These are phyloP conservation scores for Sanghuangporus baumii DNA, from an alignment of 1,284 basidiomycete species.

Conservation along the genomic window DNA sequence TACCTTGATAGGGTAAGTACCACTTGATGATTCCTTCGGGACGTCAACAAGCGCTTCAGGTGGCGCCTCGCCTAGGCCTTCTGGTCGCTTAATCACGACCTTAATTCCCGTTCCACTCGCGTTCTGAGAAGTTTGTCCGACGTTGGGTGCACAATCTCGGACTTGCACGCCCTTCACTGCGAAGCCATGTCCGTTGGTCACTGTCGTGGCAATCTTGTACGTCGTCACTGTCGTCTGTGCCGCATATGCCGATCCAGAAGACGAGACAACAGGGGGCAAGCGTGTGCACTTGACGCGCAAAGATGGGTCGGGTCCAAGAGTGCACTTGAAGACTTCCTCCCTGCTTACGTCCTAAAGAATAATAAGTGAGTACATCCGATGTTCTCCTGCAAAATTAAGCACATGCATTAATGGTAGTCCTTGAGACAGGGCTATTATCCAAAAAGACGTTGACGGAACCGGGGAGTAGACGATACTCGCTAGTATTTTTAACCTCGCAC, in stretches of 20 bases:
- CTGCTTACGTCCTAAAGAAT: conserved; percentile 37
- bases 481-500: conserved; percentile 46
- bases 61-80: conserved; percentile 39
- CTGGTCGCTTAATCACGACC: conserved; percentile 43
- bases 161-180: conserved; percentile 39
- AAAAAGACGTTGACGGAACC: conserved; percentile 46
- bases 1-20: conserved; percentile 17
- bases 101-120: conserved; percentile 31
- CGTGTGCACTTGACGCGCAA: conserved; percentile 44
- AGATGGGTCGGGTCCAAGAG: conserved; percentile 47
- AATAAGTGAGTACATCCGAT: background rate
- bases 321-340: conserved; percentile 46
- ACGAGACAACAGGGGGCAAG: conserved; percentile 30
- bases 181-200: conserved; percentile 46
- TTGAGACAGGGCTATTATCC: conserved; percentile 45
- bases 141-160: conserved; percentile 41
- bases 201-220: conserved; percentile 37
- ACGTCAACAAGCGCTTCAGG: conserved; percentile 35
- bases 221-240: conserved; percentile 39
- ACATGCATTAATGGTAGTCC: conserved; percentile 39
- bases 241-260: conserved; percentile 35
- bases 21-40: background rate
- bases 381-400: background rate
- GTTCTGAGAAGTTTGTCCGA: background rate
- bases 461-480: conserved; percentile 45